Base-by-base conservation (phyloP, 805 yeast species). In the Candida tallmaniae region DNA sequence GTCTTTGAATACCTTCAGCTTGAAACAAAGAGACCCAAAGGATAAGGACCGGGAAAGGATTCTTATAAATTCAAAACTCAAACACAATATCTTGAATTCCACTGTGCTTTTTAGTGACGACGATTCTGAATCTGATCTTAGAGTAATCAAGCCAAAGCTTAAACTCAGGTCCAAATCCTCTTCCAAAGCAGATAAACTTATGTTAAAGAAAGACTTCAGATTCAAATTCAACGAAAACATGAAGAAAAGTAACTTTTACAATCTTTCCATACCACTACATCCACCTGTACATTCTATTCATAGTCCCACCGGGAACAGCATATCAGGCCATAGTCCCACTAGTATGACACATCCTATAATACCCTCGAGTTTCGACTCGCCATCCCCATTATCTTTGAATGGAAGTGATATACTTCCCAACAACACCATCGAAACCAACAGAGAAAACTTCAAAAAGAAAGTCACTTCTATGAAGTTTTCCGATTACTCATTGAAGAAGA, bases 61-160 rank as follows among this genome's bases (percentile, higher is more conserved):
- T 25, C 21, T 29, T 4, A 23, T 23, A 17, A 34, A 31, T 20
- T 29, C 40, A 3, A 35, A 35, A 29, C 28, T 33, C 3, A 41
- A 39, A 27, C 14, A 31, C 6, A 33, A 27, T 17, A 24, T 10
- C 18, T 20, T 36, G 13, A 34, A 28, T 22, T 23, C 39, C 13
- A 49, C 46, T 15, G 60, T 55, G 6, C 31, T 60, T 11, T 34
- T 58, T 7, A 58, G 67, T 18, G 69, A 63, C 41, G 68, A 62
- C 24, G 69, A 62, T 25, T 58, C 60, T 7, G 67, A 62, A 35
- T 40, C 50, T 10, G 66, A 60, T 26, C 41, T 9, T 14, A 38
- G 26, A 35, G 29, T 21, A 33, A 34, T 34, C 8, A 28, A 22
- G 21, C 36, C 45, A 13, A 32, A 14, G 29, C 40, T 12, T 24